Base-by-base conservation (phyloP, 768 basidiomycete genomes). In the Auricularia cornea region DNA sequence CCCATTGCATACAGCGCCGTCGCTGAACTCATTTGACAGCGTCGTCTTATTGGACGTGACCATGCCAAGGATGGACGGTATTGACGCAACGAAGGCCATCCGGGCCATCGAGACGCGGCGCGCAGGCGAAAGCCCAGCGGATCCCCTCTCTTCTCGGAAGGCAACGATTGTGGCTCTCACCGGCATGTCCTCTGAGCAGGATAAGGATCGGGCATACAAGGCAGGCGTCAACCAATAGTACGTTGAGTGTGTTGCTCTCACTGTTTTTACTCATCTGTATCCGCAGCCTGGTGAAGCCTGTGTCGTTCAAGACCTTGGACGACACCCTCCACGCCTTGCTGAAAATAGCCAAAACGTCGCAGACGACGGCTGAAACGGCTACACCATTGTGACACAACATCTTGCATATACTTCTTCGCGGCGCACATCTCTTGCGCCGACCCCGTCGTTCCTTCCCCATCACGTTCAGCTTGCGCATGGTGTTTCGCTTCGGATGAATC, bases 171-270 rank as follows among this genome's bases (percentile, higher is more conserved):
- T 97, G 56, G 95, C 94, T 3, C 76, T 98, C 63, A 97, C 94
- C 1, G 95, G 95, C 26, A 89, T 93, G 86, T 95, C 95, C 20
- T 92, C 94, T 8, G 74, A 90, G 3, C 95, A 97, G 71, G 93
- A 98, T 73, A 96, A 95, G 73, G 82, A 91, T 28, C 82, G 84
- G 67, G 95, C 95, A 1, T 96, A 96, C 66, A 88, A 91, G 54
- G 91, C 90, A 60, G 95, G 95, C 0, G 93, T 98, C 60, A 92
- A 97, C 67, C 94, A 95, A 77, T 96, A 96, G 93, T 95, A 70
- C 67, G 92, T 86, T n/a, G 8, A 12, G 12, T 4, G 10, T 26
- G 29, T 54, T 33, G 23, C 35, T 59, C 35, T 3, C 29, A 30
- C 60, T 41, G 18, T 59, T 18, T 30, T 41, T 32, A 20, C 28